Base-by-base conservation (phyloP, 306 rosid genomes). In the Rosa persica region DNA sequence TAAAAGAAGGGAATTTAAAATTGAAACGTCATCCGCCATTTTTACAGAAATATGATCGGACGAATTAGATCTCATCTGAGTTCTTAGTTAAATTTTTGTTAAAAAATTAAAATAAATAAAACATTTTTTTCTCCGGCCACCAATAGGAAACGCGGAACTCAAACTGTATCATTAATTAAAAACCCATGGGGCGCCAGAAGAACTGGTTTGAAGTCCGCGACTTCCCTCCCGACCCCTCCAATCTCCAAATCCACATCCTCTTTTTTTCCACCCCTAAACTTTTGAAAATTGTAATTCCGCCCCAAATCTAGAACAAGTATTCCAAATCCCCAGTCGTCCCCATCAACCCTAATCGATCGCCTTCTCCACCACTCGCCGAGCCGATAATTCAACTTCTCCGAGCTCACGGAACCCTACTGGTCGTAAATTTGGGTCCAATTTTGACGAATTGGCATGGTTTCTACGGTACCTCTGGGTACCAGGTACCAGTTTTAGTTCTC, bases 331-430 rank as follows among this genome's bases (percentile, higher is more conserved):
- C 34, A 30, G 60, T 67, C 54, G 60, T 57, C 79, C 36, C 30
- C 47, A 44, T 79, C 68, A 69, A 79, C 79, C 62, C 77, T 71
- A 81, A 80, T 75, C 85, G 84, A 88, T 88, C 86, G 72, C 75
- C 72, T 51, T 67, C 52, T 70, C 76, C 79, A 57, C 38, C 52
- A 38, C 77, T 57, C 57, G 38, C 43, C 27, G 67, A 46, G 23
- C 69, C 81, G 40, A 70, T 43, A 81, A 73, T 78, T 84, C 80
- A 70, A 64, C 80, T 74, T 52, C 71, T 48, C 60, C 42, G 82
- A 25, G 85, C 75, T 76, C 73, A 44, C 30, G 62, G 67, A 42
- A 54, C 61, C 58, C 65, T 4, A 51, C 71, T 48, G 15, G 23
- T 80, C 74, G 20, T 66, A 6, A 78, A 20, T 77, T 69, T 8